Evolutionary conservation across 2,329 filamentous ascomycete species (phyloP), one percentile per base, ranked within the genome.

Genomic region (Arthrinium phaeospermum): DNA sequence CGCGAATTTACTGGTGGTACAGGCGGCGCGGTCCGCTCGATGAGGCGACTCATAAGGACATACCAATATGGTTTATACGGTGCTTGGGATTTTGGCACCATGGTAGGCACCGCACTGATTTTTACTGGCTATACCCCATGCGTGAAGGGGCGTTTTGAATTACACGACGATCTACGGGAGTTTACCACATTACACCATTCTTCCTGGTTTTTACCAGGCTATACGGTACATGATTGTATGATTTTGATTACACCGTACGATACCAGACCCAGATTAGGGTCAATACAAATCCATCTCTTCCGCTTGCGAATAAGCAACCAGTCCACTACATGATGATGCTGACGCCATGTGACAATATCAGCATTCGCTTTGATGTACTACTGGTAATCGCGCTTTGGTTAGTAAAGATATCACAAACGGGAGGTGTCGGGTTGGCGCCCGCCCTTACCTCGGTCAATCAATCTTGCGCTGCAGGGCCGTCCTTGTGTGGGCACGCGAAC

Each of bases 1-100:
- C 74, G 90, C 91, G 0, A 94, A 92, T 80, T 82, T 95, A 41
- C 83, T 95, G 70, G 88, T 95, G 71, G 86, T 95, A 41, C 91
- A 94, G 82, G 92, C 91, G 82, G 92, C 91, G 8, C 57, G 57
- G 22, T 64, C 57, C 5, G n/a, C 57, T 1, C 57, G 41, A 24
- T 64, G 34, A 64, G 0, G 19, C 2, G 2, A 24, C 16, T 41
- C 30, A 12, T 41, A 34, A 7, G 30, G 57, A 57, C 3, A 8
- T 30, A 19, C 3, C 13, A 10, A 34, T 5, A 12, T 41, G 3
- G 30, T 19, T 64, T 4, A 3, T 14, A 24, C n/a, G 14, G n/a
- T 14, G 5, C 12, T 12, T 41, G 57, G 57, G 30, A 2, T 41
- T 37, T 22, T 19, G 7, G 22, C 22, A 19, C n/a, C 41, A 34